Evolutionary conservation across 768 basidiomycete genomes (phyloP).

Genomic region (Kwoniella sp.): DNA sequence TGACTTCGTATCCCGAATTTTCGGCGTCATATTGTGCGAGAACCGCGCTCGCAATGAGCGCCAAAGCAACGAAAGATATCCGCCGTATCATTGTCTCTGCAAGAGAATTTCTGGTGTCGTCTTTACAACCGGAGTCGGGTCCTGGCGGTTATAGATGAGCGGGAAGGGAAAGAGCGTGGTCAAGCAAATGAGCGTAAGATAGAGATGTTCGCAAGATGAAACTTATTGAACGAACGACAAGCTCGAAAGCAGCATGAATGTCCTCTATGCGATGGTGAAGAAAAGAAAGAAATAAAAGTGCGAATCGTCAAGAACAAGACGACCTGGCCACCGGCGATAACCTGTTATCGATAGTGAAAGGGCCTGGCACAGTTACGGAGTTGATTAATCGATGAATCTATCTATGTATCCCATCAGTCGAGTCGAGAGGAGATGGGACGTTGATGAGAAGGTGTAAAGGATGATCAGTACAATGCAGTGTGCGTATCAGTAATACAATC

Average conservation of each 20-base stretch:
- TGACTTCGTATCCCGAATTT: conserved; percentile 15
- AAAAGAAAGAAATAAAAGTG: neutral
- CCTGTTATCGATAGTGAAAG: neutral
- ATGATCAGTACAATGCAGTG: conserved; percentile 2
- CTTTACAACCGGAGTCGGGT: too few relatives aligned
- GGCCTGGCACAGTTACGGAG: neutral
- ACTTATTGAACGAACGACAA: too few relatives aligned
- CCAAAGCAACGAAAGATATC: neutral
- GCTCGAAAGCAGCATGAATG: too few relatives aligned
- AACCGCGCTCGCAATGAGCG: neutral
- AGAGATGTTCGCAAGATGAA: neutral
- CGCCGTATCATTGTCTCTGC: conserved; percentile 3
- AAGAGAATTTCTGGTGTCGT: too few relatives aligned
- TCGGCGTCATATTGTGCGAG: conserved; percentile 14
- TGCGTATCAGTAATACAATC: neutral
- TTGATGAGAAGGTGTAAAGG: neutral
- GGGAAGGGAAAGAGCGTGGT: neutral
- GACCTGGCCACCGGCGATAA: neutral
- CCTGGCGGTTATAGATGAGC: too few relatives aligned
- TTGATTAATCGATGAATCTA: neutral
- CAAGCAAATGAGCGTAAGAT: neutral
- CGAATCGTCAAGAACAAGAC: too few relatives aligned
- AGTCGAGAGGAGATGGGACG: too few relatives aligned
- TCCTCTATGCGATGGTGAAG: neutral
- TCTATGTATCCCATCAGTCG: neutral